Percentiles rank a stretch among this genome's conserved stretches.
Conservation (phyloP, 2,329 filamentous ascomycete genomes). For the Mycosphaerella arachidis region DNA sequence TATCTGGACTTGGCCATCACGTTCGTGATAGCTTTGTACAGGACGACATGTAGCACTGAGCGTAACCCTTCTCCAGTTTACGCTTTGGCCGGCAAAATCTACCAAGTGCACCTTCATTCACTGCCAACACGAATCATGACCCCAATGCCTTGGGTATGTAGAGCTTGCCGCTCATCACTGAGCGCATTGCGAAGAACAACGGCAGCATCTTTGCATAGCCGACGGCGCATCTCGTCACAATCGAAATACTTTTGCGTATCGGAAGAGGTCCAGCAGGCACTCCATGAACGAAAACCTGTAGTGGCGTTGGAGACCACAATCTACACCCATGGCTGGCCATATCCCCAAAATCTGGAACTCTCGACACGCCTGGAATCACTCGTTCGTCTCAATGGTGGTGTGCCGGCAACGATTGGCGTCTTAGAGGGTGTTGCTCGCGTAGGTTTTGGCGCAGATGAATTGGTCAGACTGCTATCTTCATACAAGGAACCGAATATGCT, state of each 20-base stretch:
- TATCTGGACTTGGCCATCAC: background rate
- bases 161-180: slow-evolving; percentile 13
- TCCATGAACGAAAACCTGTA: slow-evolving; percentile 70
- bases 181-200: background rate
- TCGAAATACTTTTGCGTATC: slow-evolving; percentile 60
- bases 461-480: slow-evolving; percentile 62
- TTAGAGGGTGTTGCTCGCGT: slow-evolving; percentile 78
- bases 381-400: slow-evolving; percentile 72
- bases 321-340: slow-evolving; percentile 82
- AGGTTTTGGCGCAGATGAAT: slow-evolving; percentile 67
- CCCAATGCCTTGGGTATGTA: slow-evolving; percentile 17
- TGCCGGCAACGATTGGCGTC: slow-evolving; percentile 88
- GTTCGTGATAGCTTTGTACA: background rate
- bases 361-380: slow-evolving; percentile 76
- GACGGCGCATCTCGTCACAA: slow-evolving; percentile 10
- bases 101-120: background rate
- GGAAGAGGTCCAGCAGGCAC: slow-evolving; percentile 74
- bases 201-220: background rate
- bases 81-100: too few relatives aligned
- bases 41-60: background rate
- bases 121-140: background rate
- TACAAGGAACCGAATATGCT: slow-evolving; percentile 56
- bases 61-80: background rate
- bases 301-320: slow-evolving; percentile 95
- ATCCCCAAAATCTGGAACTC: slow-evolving; percentile 68